phyloP scores from a whole-genome alignment of 139 green algal species.

The Yamagishiella unicocca region DNA sequence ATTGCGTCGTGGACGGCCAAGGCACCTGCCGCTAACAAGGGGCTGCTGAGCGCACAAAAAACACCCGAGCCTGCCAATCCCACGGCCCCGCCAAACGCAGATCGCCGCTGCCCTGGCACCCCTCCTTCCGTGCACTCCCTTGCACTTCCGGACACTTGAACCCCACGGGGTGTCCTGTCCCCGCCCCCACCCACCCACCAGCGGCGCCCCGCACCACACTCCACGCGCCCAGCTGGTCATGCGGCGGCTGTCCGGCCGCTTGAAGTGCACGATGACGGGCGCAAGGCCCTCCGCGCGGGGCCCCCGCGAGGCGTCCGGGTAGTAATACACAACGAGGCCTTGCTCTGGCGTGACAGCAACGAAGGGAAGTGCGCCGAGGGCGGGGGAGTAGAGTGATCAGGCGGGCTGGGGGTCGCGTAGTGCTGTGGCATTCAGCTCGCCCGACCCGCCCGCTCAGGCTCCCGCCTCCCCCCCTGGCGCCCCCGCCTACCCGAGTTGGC shows the following conservation, averaged over 20 bases:
- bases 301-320: constrained; percentile 30
- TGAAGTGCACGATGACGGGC: constrained; percentile 51
- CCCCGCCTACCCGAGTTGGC: not conserved
- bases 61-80: too few species aligned
- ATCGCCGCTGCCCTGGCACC: too few species aligned
- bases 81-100: too few species aligned
- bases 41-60: too few species aligned
- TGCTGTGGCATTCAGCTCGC: too few species aligned
- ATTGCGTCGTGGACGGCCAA: too few species aligned
- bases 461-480: not conserved
- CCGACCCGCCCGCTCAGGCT: too few species aligned
- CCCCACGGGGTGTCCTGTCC: too few species aligned
- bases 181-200: constrained; percentile 49
- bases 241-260: constrained; percentile 18
- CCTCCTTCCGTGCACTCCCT: too few species aligned
- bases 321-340: constrained; percentile 31
- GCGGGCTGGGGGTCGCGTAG: too few species aligned
- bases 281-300: constrained; percentile 14
- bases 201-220: constrained; percentile 57
- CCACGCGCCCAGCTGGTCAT: not conserved
- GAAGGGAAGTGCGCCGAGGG: not conserved
- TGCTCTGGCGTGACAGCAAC: not conserved
- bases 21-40: too few species aligned
- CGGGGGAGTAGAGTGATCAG: not conserved
- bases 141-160: too few species aligned